Evolutionary conservation across 345 rosid genomes (phyloP).

Genomic region (Crucihimalaya himalaica): DNA sequence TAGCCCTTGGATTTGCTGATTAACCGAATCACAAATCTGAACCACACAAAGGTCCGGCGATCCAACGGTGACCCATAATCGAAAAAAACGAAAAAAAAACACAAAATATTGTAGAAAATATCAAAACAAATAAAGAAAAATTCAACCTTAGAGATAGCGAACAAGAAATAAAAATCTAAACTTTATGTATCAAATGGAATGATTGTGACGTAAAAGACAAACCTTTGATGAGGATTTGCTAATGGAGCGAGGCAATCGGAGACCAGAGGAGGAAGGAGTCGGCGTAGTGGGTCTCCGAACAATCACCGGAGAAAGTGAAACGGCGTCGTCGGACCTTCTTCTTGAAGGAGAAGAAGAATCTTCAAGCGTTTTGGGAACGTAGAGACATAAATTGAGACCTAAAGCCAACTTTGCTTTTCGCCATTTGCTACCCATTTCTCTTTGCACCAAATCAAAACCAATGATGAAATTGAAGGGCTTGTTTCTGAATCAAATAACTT

Average conservation of each 20-base stretch:
- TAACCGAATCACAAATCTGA: conserved; percentile 19
- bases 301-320: conserved; percentile 41
- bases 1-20: conserved; percentile 40
- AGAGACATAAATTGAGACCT: conserved; percentile 70
- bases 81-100: conserved; percentile 31
- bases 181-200: neutral
- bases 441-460: conserved; percentile 1
- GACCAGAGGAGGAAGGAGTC: conserved; percentile 69
- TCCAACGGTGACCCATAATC: conserved; percentile 27
- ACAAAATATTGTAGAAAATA: neutral
- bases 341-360: conserved; percentile 46
- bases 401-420: conserved; percentile 74
- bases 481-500: neutral
- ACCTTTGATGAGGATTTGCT: conserved; percentile 69
- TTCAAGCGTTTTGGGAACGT: conserved; percentile 58
- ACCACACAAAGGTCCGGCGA: conserved; percentile 29
- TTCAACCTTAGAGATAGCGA: conserved; percentile 7
- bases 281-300: conserved; percentile 51
- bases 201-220: neutral
- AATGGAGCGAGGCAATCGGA: conserved; percentile 56
- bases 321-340: conserved; percentile 51
- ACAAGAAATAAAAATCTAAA: conserved; percentile 10
- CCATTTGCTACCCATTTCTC: conserved; percentile 75
- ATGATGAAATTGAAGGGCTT: neutral
- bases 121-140: neutral